These are phyloP conservation scores for Penicillium decumbens DNA, from an alignment of 2,329 filamentous ascomycete genomes.

Conservation along the genomic window DNA sequence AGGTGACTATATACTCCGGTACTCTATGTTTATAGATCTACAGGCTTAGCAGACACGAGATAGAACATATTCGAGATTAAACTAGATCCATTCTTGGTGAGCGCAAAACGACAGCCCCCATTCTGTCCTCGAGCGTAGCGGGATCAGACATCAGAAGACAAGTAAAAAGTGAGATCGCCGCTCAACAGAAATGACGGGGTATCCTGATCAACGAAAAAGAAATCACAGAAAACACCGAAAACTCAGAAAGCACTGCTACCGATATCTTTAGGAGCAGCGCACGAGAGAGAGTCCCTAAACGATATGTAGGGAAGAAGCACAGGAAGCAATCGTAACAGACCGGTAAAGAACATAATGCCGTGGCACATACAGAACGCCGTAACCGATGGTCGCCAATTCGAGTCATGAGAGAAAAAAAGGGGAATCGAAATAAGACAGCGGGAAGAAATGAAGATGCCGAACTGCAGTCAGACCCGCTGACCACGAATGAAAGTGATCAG, in stretches of 20 bases:
- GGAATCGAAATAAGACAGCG: neutral
- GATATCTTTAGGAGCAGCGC: neutral
- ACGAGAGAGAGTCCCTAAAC: neutral
- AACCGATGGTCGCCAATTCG: conserved; percentile 16
- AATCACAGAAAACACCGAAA: conserved; percentile 6
- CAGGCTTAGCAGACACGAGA: neutral
- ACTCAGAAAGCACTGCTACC: conserved; percentile 5
- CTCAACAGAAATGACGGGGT: conserved; percentile 33
- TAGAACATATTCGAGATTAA: neutral
- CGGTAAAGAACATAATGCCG: conserved; percentile 1
- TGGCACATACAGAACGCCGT: conserved; percentile 7
- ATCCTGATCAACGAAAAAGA: conserved; percentile 27
- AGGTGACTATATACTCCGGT: neutral
- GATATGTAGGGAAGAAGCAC: neutral
- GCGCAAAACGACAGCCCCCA: conserved; percentile 7
- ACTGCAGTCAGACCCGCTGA: conserved; percentile 17
- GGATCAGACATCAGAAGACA: conserved; percentile 12
- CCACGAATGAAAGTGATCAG: conserved; percentile 30
- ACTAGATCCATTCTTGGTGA: neutral
- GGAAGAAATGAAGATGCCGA: conserved; percentile 8
- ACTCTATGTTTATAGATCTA: neutral
- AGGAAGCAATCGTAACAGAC: neutral
- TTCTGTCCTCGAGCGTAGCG: conserved; percentile 5
- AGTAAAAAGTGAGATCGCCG: conserved; percentile 22
- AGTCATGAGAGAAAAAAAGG: neutral